Conservation (phyloP, 768 basidiomycete species). For the Leccinum uliginosum region DNA sequence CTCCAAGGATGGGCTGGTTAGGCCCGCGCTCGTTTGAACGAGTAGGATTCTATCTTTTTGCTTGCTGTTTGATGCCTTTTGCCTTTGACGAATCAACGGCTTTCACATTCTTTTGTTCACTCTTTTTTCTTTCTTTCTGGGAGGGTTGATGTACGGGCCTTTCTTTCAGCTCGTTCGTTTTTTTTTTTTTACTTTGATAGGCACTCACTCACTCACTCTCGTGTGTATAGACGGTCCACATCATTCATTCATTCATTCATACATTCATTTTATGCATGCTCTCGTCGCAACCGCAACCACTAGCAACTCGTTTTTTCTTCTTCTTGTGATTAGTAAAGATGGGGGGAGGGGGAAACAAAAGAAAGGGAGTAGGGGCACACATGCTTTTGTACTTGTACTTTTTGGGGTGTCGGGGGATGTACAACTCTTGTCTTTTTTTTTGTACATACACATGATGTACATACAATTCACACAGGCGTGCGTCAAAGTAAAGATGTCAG, state of each 20-base stretch:
- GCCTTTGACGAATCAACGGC: neutral
- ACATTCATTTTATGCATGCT: neutral
- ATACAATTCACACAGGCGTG: neutral
- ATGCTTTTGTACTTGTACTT: neutral
- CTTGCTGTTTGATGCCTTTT: neutral
- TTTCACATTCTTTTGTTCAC: neutral
- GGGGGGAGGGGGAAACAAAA: neutral
- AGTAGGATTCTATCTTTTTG: no score
- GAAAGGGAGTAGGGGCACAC: neutral
- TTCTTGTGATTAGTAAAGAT: neutral
- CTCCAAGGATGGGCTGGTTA: neutral
- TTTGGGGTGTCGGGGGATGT: neutral
- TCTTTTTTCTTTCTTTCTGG: neutral
- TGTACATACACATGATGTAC: neutral
- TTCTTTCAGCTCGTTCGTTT: neutral
- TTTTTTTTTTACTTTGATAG: neutral
- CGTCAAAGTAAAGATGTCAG: no score
- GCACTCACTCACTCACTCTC: neutral
- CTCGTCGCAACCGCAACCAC: neutral
- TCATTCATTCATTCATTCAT: neutral
- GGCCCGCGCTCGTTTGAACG: neutral
- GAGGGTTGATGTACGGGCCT: neutral
- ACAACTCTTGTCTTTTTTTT: neutral
- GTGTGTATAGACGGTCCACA: neutral
- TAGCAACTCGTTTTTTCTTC: neutral